Evolutionary conservation across 108 stramenopile species (phyloP).

Genomic region (Stephanodiscus minutulus): DNA sequence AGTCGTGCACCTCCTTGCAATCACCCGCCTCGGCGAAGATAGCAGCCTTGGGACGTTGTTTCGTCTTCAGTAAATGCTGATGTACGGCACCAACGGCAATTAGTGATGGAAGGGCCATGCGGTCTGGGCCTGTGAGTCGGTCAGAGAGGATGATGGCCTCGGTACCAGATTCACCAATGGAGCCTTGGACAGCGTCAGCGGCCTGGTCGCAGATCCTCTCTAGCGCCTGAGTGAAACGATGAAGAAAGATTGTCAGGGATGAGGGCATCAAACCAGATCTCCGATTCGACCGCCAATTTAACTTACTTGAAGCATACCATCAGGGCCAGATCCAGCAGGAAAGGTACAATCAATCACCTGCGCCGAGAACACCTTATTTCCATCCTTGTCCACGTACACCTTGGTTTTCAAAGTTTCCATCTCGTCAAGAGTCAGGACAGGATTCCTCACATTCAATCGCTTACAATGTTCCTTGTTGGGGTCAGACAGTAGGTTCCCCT

Average conservation of each 20-base stretch:
- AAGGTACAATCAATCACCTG: conserved; percentile 92
- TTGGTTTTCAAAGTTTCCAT: conserved; percentile 92
- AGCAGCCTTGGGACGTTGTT: conserved; percentile 93
- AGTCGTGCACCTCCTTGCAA: conserved; percentile 95
- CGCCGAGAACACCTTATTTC: conserved; percentile 73
- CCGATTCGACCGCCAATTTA: background rate
- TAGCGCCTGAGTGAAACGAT: conserved; percentile 62
- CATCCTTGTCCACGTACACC: conserved; percentile 65
- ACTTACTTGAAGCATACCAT: conserved; percentile 88
- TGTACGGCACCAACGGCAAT: conserved; percentile 96
- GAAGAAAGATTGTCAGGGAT: background rate
- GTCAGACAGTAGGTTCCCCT: conserved; percentile 89
- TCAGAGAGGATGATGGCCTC: conserved; percentile 92
- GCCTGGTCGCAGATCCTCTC: conserved; percentile 94
- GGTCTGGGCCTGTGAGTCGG: conserved; percentile 84
- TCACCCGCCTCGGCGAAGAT: conserved; percentile 97
- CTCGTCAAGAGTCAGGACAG: conserved; percentile 91
- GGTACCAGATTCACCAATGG: conserved; percentile 75
- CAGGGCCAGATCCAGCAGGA: conserved; percentile 82
- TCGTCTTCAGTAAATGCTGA: conserved; percentile 93
- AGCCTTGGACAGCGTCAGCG: conserved; percentile 88
- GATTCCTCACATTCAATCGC: conserved; percentile 88
- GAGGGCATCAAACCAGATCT: background rate
- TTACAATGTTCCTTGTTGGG: conserved; percentile 74
- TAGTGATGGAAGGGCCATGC: conserved; percentile 91